phyloP scores from a whole-genome alignment of 495 filamentous ascomycete species.

The Aspergillus wentii region DNA sequence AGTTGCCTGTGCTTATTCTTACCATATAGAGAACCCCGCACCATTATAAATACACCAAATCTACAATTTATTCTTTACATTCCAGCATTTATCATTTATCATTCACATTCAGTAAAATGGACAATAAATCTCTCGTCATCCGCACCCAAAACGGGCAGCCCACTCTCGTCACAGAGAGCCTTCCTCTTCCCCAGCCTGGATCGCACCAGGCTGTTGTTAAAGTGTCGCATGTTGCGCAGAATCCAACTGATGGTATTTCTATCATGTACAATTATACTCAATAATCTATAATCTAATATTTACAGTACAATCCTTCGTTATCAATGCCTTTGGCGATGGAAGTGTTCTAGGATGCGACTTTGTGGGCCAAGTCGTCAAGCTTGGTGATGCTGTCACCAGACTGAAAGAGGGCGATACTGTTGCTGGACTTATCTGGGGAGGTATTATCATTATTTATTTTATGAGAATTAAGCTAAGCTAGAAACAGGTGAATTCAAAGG shows the following conservation, averaged over 20 bases:
- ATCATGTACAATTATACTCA: background rate
- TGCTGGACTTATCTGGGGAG: background rate
- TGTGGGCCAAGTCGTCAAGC: background rate
- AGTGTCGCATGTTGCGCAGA: background rate
- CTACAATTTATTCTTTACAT: no score
- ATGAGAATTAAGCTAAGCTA: no score
- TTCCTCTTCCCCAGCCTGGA: background rate
- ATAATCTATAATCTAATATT: background rate
- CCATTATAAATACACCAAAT: no score
- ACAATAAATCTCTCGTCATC: background rate
- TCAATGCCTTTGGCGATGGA: background rate
- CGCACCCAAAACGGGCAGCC: background rate
- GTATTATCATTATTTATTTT: no score
- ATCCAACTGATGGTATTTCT: background rate
- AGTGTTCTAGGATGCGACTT: background rate
- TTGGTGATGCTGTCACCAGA: background rate
- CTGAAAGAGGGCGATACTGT: background rate
- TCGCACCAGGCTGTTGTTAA: background rate
- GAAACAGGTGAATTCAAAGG: slow-evolving; percentile 15
- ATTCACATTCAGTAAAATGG: background rate
- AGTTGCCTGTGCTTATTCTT: no score
- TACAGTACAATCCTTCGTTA: background rate
- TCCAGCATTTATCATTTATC: background rate
- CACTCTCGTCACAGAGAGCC: background rate
- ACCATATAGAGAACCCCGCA: no score